These are phyloP conservation scores for Punica granatum DNA, from an alignment of 345 rosid genomes.

Conservation along the genomic window DNA sequence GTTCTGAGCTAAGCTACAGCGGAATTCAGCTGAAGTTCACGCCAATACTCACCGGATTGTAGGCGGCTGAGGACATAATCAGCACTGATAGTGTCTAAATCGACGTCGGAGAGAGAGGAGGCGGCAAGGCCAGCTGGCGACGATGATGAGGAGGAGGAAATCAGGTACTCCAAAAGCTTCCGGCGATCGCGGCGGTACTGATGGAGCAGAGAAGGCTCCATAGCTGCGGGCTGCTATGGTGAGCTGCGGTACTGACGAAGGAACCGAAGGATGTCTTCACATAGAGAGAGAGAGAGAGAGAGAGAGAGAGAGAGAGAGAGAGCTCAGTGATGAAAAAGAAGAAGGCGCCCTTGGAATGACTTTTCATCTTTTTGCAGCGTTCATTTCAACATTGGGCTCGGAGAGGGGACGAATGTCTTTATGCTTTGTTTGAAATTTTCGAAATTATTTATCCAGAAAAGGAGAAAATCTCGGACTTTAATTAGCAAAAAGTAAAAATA, in stretches of 20 bases:
- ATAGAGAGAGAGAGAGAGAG: neutral
- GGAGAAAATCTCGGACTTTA: too few relatives aligned
- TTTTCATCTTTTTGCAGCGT: neutral
- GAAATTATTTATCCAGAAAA: too few relatives aligned
- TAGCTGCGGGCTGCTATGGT: neutral
- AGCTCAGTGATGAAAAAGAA: too few relatives aligned
- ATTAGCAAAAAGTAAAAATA: too few relatives aligned
- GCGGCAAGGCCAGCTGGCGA: slow-evolving; percentile 34
- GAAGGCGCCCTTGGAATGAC: neutral
- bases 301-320: neutral
- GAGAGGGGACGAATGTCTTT: too few relatives aligned
- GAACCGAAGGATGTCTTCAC: too few relatives aligned
- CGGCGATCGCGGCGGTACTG: slow-evolving; percentile 90
- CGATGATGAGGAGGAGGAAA: slow-evolving; percentile 63
- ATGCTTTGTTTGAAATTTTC: too few relatives aligned
- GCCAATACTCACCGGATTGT: slow-evolving; percentile 47
- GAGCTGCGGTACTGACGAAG: neutral
- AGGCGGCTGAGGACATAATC: slow-evolving; percentile 62
- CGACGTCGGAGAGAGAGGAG: slow-evolving; percentile 37
- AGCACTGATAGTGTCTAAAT: slow-evolving; percentile 66
- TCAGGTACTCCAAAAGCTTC: slow-evolving; percentile 65
- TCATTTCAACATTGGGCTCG: neutral
- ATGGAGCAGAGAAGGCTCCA: slow-evolving; percentile 30
- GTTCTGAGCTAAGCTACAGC: neutral
- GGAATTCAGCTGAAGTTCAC: neutral